Conservation (phyloP, 768 basidiomycete species). For the Dacryopinax primogenitus region DNA sequence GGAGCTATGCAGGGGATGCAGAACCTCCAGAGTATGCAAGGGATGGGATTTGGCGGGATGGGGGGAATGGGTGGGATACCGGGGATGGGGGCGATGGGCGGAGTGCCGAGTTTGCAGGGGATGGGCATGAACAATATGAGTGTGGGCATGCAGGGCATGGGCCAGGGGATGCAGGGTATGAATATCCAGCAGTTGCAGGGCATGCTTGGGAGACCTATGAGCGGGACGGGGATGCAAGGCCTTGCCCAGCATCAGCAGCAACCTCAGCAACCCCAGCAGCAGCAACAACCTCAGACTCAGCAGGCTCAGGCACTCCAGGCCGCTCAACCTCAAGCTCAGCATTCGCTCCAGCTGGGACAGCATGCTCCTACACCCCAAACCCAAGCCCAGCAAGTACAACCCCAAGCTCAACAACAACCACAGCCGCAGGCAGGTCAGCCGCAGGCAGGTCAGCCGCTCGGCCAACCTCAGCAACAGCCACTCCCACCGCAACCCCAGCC, state of each 20-base stretch:
- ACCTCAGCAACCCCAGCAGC: neutral
- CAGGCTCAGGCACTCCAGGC: neutral
- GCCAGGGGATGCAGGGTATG: neutral
- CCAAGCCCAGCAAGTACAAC: neutral
- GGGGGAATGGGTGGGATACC: neutral
- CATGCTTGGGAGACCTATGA: neutral
- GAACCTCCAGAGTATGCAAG: neutral
- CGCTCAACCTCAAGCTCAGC: neutral
- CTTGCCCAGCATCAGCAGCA: neutral
- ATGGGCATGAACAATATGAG: neutral
- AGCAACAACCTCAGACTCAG: neutral
- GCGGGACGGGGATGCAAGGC: neutral
- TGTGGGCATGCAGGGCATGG: neutral
- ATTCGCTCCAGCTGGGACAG: neutral
- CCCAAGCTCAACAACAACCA: neutral
- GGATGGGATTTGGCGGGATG: no score
- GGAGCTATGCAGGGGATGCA: neutral
- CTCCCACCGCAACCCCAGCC: no score
- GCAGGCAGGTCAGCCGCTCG: no score
- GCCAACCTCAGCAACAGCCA: no score
- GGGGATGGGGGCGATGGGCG: neutral
- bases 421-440: neutral
- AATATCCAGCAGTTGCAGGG: neutral
- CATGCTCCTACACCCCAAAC: neutral
- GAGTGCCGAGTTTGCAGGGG: neutral